Conservation (phyloP, 495 filamentous ascomycete species). For the Pyrenula massariospora region DNA sequence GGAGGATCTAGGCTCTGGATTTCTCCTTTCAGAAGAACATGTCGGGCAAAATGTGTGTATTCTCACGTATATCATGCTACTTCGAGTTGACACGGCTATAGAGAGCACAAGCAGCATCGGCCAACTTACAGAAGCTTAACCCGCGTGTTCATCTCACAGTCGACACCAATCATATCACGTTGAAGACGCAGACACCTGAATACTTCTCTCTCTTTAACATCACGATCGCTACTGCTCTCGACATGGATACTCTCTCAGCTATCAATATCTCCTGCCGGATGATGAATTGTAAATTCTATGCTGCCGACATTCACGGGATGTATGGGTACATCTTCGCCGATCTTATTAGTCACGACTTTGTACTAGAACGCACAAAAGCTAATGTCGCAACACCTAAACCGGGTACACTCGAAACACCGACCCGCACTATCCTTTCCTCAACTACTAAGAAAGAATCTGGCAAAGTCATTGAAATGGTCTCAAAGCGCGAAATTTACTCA, state of each 20-base stretch:
- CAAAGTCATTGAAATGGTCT: conserved; percentile 78
- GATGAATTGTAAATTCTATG: conserved; percentile 71
- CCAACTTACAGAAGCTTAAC: conserved; percentile 72
- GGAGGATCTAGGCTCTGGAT: conserved; percentile 77
- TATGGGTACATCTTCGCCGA: conserved; percentile 95
- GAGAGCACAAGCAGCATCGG: conserved; percentile 75
- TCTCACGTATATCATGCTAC: background rate
- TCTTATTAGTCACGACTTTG: conserved; percentile 74
- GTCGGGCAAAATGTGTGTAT: conserved; percentile 63
- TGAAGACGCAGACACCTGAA: conserved; percentile 48
- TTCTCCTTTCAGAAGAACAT: conserved; percentile 64
- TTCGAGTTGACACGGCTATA: conserved; percentile 10
- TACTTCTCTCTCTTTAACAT: conserved; percentile 75
- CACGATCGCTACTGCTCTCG: conserved; percentile 83
- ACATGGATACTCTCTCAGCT: conserved; percentile 53
- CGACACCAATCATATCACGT: conserved; percentile 47
- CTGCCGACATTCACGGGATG: conserved; percentile 74
- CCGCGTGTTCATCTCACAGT: conserved; percentile 71
- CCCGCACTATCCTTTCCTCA: conserved; percentile 61
- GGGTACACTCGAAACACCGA: conserved; percentile 54
- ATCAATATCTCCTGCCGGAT: conserved; percentile 79
- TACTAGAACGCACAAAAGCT: conserved; percentile 71
- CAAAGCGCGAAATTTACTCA: conserved; percentile 80
- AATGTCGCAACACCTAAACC: conserved; percentile 51
- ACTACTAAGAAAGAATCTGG: conserved; percentile 59